A percentile compares a stretch with the other conserved stretches of the same genome.
Conservation (phyloP, 2,329 filamentous ascomycete genomes). For the Fusarium transvaalense region DNA sequence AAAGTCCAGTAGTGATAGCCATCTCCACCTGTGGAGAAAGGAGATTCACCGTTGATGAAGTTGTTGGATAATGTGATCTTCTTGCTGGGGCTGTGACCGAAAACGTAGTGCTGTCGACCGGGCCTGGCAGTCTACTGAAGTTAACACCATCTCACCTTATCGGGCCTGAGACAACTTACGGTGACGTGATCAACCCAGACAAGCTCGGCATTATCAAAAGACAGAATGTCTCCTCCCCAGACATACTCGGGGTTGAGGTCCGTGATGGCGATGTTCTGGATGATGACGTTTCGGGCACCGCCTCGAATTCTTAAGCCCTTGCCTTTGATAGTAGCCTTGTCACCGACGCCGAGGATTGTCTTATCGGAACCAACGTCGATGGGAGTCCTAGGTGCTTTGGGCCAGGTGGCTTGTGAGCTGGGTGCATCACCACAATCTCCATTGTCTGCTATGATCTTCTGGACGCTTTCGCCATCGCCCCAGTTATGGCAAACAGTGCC, state of each 20-base stretch:
- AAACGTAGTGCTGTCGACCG: slow-evolving; percentile 12
- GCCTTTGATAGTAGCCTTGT: not conserved
- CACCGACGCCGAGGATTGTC: not conserved
- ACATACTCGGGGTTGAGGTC: slow-evolving; percentile 5
- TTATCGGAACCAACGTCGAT: not conserved
- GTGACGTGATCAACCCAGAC: slow-evolving; percentile 20
- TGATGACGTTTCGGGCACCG: not conserved
- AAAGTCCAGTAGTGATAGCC: slow-evolving; percentile 70
- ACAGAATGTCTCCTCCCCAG: not conserved
- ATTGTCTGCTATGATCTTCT: not conserved
- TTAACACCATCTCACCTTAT: not conserved
- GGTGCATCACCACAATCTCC: not conserved
- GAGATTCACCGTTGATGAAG: slow-evolving; percentile 3
- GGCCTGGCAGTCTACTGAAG: not conserved
- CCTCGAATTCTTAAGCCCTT: not conserved
- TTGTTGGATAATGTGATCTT: slow-evolving; percentile 14
- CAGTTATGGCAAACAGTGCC: not conserved
- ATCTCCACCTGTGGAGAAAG: slow-evolving; percentile 62
- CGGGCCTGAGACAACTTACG: not conserved
- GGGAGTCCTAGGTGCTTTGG: not conserved
- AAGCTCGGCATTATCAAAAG: slow-evolving; percentile 7
- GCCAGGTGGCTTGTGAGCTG: not conserved
- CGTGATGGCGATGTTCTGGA: not conserved
- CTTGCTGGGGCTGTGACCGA: slow-evolving; percentile 4
- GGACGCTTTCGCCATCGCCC: not conserved